Conservation (phyloP, 2,329 filamentous ascomycete species). For the Fusarium udum region DNA sequence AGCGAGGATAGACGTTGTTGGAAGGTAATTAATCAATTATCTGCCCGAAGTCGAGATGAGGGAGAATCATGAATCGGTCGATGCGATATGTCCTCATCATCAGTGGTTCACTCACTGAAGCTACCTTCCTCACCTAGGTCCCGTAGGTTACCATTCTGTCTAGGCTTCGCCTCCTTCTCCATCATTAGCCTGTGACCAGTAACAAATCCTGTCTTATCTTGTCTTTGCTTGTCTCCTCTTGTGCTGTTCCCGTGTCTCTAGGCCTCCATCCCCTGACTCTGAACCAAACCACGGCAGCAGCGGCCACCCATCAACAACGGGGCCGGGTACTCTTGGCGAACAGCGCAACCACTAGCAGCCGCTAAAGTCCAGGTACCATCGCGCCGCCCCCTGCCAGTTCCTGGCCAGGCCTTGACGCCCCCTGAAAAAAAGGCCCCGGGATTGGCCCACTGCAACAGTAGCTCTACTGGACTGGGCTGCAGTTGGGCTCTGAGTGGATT, state of each 20-base stretch:
- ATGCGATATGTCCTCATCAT: not conserved
- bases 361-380: conserved; percentile 37
- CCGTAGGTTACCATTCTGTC: conserved; percentile 5
- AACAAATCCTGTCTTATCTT: not conserved
- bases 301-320: conserved; percentile 28
- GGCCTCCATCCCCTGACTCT: conserved; percentile 26
- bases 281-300: conserved; percentile 26
- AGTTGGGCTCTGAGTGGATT: conserved; percentile 4
- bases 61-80: not conserved
- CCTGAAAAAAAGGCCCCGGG: conserved; percentile 10
- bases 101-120: conserved; percentile 1
- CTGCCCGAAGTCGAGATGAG: not conserved
- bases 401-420: conserved; percentile 13
- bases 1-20: conserved; percentile 13
- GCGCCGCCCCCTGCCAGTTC: conserved; percentile 16
- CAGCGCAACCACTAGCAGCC: conserved; percentile 30
- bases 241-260: conserved; percentile 21
- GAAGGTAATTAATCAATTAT: not conserved
- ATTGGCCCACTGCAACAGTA: conserved; percentile 11
- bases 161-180: conserved; percentile 28
- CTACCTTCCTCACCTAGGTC: not conserved
- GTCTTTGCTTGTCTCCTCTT: not conserved
- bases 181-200: conserved; percentile 2
- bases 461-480: not conserved
- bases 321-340: conserved; percentile 21